Conservation (phyloP, 192 early-diverging fungal species). For the Allomyces javanicus region DNA sequence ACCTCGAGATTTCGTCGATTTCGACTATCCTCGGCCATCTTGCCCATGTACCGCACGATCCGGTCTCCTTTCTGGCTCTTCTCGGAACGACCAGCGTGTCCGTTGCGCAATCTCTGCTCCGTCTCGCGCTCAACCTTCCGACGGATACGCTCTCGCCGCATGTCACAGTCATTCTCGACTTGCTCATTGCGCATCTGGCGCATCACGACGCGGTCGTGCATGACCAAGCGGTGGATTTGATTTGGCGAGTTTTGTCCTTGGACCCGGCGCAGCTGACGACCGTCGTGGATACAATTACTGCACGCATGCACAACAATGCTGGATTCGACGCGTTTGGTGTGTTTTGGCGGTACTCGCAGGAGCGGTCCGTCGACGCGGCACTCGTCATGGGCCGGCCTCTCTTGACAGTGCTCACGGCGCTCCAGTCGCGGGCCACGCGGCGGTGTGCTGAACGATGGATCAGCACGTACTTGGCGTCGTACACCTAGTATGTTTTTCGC, state of each 20-base stretch:
- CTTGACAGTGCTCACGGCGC: neutral
- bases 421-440: neutral
- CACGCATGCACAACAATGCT: neutral
- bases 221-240: neutral
- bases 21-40: too few species aligned
- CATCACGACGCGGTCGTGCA: too few species aligned
- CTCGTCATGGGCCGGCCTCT: neutral
- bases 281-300: neutral
- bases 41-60: too few species aligned
- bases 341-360: neutral
- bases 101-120: too few species aligned
- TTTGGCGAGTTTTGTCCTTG: neutral
- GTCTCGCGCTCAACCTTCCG: too few species aligned
- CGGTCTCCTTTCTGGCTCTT: too few species aligned
- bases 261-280: neutral
- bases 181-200: too few species aligned
- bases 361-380: neutral
- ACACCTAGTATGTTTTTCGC: neutral
- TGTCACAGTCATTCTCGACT: too few species aligned
- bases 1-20: too few species aligned
- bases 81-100: too few species aligned
- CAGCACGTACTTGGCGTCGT: neutral
- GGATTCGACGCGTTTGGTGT: neutral
- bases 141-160: too few species aligned
- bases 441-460: neutral